Evolutionary conservation across 371 early-diverging fungal genomes (phyloP).

Genomic region (Mortierella sp.): DNA sequence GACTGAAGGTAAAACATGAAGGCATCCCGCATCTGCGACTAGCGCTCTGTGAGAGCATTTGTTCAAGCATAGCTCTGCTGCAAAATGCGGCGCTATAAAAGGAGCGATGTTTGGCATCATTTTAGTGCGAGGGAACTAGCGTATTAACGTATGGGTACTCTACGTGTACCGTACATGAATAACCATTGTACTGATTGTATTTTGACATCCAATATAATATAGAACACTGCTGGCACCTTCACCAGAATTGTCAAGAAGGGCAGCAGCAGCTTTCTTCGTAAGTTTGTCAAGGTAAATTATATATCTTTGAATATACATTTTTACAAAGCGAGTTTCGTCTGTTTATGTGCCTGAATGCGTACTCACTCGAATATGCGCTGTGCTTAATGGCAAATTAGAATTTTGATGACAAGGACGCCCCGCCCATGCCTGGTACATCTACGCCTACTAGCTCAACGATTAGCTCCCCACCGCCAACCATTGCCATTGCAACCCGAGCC

Average conservation of each 20-base stretch:
- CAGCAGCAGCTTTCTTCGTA: constrained; percentile 49
- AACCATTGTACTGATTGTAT: neutral
- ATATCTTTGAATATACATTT: too few relatives aligned
- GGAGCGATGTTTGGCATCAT: too few relatives aligned
- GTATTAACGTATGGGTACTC: neutral
- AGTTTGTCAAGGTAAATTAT: constrained; percentile 38
- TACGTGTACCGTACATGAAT: neutral
- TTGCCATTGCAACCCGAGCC: neutral
- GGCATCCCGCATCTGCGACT: neutral
- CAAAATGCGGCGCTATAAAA: neutral
- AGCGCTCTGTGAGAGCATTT: neutral
- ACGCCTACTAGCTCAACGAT: constrained; percentile 6
- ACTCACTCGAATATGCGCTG: too few relatives aligned
- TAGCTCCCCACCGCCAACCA: neutral
- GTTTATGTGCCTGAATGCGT: too few relatives aligned
- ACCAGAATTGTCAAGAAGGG: constrained; percentile 43
- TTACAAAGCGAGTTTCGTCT: too few relatives aligned
- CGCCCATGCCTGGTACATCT: constrained; percentile 30
- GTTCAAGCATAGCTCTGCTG: neutral
- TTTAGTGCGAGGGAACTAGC: neutral
- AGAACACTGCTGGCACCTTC: constrained; percentile 42
- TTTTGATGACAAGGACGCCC: constrained; percentile 52
- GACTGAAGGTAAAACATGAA: constrained; percentile 41
- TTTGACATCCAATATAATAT: too few relatives aligned
- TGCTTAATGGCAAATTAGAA: constrained; percentile 6